These are phyloP conservation scores for Yarrowia phangngaensis DNA, from an alignment of 805 yeast genomes.

Conservation along the genomic window DNA sequence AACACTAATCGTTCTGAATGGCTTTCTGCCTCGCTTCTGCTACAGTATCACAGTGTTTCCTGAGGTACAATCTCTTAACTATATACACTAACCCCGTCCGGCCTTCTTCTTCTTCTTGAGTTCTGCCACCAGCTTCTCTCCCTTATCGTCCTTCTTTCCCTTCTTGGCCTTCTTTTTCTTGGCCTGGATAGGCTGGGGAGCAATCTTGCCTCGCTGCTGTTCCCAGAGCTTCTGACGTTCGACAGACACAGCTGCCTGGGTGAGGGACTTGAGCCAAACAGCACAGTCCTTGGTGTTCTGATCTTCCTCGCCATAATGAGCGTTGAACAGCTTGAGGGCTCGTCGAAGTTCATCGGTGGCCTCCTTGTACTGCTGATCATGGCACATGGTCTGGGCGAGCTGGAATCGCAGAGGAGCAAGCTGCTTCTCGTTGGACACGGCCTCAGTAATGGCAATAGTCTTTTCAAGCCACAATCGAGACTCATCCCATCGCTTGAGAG, in stretches of 20 bases:
- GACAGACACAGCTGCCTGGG: slow-evolving; percentile 47
- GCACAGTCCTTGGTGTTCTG: slow-evolving; percentile 62
- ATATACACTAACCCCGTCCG: slow-evolving; percentile 13
- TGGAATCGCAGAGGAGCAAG: slow-evolving; percentile 68
- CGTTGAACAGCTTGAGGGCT: slow-evolving; percentile 56
- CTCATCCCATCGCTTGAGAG: slow-evolving; percentile 46
- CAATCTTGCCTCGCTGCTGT: slow-evolving; percentile 9
- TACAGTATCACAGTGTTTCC: too few relatives aligned
- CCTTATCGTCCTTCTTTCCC: slow-evolving; percentile 26
- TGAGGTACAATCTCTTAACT: too few relatives aligned
- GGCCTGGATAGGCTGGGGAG: slow-evolving; percentile 35
- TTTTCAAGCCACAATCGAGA: slow-evolving; percentile 53
- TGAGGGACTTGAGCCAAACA: slow-evolving; percentile 59
- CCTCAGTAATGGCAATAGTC: slow-evolving; percentile 47
- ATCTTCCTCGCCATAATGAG: slow-evolving; percentile 64
- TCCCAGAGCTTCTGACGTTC: slow-evolving; percentile 39
- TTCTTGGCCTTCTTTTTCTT: slow-evolving; percentile 47
- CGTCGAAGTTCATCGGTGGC: slow-evolving; percentile 55
- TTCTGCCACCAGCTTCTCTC: slow-evolving; percentile 24
- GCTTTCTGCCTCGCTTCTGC: too few relatives aligned
- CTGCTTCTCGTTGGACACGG: slow-evolving; percentile 58
- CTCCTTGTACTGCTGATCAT: slow-evolving; percentile 49
- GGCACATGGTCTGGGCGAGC: slow-evolving; percentile 57
- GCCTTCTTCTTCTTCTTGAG: slow-evolving; percentile 26
- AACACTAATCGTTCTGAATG: too few relatives aligned